Percentiles rank a stretch among this genome's conserved stretches.
These are phyloP conservation scores for Juncus inflexus DNA, from an alignment of 176 grass and related monocot genomes.

Conservation along the genomic window DNA sequence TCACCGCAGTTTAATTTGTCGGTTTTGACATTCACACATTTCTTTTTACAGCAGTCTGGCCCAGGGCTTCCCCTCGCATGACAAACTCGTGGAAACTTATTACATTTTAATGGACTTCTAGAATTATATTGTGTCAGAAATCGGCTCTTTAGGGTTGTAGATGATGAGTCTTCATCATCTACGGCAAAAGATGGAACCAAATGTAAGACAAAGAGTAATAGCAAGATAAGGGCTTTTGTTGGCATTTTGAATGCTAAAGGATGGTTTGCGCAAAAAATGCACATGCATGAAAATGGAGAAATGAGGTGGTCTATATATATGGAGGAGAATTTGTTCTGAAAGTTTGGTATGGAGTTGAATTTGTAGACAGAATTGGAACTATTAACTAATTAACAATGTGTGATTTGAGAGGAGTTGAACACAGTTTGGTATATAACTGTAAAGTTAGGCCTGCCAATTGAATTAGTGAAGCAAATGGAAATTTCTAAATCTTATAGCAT, in stretches of 20 bases:
- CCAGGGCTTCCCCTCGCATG: conserved; percentile 19
- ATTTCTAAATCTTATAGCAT: background rate
- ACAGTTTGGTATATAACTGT: background rate
- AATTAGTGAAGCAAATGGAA: conserved; percentile 10
- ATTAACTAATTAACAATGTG: background rate
- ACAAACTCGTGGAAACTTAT: conserved; percentile 15
- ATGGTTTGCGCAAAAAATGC: background rate
- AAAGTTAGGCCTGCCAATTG: conserved; percentile 25
- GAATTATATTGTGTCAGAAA: conserved; percentile 15
- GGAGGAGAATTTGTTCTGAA: conserved; percentile 2
- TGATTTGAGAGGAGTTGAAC: background rate
- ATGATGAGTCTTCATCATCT: conserved; percentile 1
- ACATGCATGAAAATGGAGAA: background rate
- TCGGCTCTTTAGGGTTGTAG: background rate
- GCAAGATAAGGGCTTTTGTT: background rate
- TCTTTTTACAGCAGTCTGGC: conserved; percentile 20
- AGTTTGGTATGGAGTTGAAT: conserved; percentile 29
- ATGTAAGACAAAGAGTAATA: background rate
- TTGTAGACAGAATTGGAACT: conserved; percentile 1
- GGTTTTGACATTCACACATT: conserved; percentile 27
- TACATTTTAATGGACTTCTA: conserved; percentile 12
- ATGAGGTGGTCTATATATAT: conserved; percentile 6
- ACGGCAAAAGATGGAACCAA: background rate
- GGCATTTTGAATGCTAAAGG: background rate
- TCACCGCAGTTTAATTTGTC: conserved; percentile 27